Conservation (phyloP, 1,284 basidiomycete species). For the Apiotrichum gamsii region DNA sequence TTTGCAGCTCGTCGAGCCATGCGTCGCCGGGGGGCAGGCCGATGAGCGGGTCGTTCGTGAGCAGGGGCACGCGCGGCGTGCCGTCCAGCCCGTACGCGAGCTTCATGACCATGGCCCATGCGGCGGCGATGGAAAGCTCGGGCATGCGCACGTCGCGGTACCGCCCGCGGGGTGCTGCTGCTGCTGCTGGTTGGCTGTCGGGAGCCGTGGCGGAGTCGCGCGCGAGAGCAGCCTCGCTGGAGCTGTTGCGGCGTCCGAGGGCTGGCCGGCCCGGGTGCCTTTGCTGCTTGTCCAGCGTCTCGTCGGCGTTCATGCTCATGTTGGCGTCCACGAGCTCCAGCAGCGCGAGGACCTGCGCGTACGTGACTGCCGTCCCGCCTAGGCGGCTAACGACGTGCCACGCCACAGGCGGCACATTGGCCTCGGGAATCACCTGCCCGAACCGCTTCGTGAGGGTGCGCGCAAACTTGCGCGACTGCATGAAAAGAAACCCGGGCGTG, state of each 20-base stretch:
- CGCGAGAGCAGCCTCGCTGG: constrained; percentile 4
- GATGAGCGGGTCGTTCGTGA: constrained; percentile 51
- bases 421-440: constrained; percentile 65
- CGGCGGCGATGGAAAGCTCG: constrained; percentile 65
- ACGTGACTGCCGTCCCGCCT: constrained; percentile 61
- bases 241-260: constrained; percentile 31
- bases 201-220: constrained; percentile 41
- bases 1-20: constrained; percentile 53
- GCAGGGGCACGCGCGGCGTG: constrained; percentile 49
- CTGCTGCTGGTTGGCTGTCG: too few relatives aligned
- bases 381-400: constrained; percentile 69
- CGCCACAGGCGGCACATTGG: constrained; percentile 69
- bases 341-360: constrained; percentile 41
- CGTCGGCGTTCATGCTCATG: constrained; percentile 36
- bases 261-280: too few relatives aligned
- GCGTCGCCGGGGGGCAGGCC: constrained; percentile 57
- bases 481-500: constrained; percentile 19
- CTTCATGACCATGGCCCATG: constrained; percentile 67
- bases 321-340: constrained; percentile 34
- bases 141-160: constrained; percentile 53
- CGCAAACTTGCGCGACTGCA: constrained; percentile 20
- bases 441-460: constrained; percentile 44
- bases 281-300: constrained; percentile 36
- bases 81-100: constrained; percentile 77
- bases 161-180: too few relatives aligned